Conservation (phyloP, 805 yeast species). For the Trichomonascus vanleenenianus region DNA sequence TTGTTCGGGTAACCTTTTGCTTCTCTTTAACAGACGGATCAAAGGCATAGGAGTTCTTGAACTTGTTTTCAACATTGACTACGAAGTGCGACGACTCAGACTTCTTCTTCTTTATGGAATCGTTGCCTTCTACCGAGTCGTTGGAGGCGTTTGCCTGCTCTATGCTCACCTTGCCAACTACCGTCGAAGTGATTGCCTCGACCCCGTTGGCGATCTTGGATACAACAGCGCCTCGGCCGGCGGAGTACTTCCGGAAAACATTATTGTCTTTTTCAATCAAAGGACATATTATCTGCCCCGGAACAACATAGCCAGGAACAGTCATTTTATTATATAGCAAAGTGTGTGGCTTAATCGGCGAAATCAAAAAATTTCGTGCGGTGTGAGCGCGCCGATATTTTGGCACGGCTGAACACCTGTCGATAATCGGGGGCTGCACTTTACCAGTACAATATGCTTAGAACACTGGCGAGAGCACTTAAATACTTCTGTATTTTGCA, state of each 20-base stretch:
- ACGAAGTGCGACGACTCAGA: constrained; percentile 9
- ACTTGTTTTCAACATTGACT: constrained; percentile 22
- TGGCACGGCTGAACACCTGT: too few species aligned
- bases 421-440: too few species aligned
- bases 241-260: constrained; percentile 36
- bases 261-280: constrained; percentile 28
- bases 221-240: constrained; percentile 61
- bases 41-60: constrained; percentile 14
- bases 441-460: too few species aligned
- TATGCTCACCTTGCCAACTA: constrained; percentile 48
- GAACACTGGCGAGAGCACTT: too few species aligned
- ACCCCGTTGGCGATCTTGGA: constrained; percentile 33
- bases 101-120: constrained; percentile 13
- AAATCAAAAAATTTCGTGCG: not conserved
- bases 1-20: constrained; percentile 6
- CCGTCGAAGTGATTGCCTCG: constrained; percentile 37
- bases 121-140: constrained; percentile 21
- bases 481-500: too few species aligned
- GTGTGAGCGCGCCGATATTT: too few species aligned
- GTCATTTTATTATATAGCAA: not conserved
- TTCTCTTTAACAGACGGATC: constrained; percentile 9
- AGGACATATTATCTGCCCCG: constrained; percentile 76
- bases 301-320: constrained; percentile 47
- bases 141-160: constrained; percentile 6
- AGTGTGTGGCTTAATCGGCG: not conserved